Conservation (phyloP, 1,284 basidiomycete species). For the Kalmanozyma brasiliensis region DNA sequence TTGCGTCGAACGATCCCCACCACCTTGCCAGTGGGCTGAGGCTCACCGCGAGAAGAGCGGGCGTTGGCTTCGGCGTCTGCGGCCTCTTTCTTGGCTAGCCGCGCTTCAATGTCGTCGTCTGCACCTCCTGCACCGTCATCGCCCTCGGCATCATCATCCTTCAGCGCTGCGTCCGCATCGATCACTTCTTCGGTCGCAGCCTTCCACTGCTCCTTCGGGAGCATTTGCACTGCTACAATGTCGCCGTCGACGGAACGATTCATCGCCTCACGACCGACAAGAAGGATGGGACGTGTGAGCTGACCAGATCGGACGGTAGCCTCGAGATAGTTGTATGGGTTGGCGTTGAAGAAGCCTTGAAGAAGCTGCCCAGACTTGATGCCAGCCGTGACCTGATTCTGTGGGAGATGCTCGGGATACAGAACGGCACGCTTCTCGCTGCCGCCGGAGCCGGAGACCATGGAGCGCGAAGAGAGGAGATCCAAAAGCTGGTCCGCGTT, state of each 20-base stretch:
- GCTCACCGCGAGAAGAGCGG: constrained; percentile 72
- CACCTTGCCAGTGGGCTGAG: constrained; percentile 88
- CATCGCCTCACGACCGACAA: constrained; percentile 91
- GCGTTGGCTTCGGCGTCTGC: constrained; percentile 67
- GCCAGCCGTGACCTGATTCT: constrained; percentile 80
- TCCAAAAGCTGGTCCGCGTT: constrained; percentile 61
- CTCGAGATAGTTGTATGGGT: constrained; percentile 92
- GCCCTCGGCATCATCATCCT: constrained; percentile 83
- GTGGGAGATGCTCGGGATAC: constrained; percentile 79
- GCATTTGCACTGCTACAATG: constrained; percentile 88
- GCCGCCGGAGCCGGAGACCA: constrained; percentile 31
- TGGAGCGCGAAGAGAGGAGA: constrained; percentile 57
- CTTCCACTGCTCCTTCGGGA: constrained; percentile 90
- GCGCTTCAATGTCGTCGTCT: constrained; percentile 68
- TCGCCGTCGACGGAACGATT: constrained; percentile 95
- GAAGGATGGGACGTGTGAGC: constrained; percentile 81
- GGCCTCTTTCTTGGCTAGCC: constrained; percentile 44
- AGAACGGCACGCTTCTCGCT: constrained; percentile 49
- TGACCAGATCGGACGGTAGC: constrained; percentile 82
- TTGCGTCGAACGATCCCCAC: constrained; percentile 94
- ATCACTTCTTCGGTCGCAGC: constrained; percentile 91
- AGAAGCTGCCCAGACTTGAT: constrained; percentile 85
- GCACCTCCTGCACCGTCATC: constrained; percentile 69
- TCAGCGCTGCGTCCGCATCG: constrained; percentile 80
- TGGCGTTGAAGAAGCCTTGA: constrained; percentile 95